Conservation (phyloP, 441 rosid species). For the Erodium chrysanthum region DNA sequence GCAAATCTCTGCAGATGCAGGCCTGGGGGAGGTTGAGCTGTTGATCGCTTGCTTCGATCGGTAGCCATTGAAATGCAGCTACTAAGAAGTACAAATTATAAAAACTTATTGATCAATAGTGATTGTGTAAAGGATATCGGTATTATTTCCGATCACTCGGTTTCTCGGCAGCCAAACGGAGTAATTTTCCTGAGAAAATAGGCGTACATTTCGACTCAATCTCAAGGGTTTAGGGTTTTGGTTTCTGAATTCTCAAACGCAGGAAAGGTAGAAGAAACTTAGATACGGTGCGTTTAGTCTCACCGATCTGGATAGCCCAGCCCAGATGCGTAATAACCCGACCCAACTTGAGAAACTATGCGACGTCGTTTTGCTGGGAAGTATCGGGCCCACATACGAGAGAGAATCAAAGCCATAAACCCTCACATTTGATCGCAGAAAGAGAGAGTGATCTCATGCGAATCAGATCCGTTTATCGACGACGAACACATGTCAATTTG, state of each 20-base stretch:
- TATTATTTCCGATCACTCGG: background rate
- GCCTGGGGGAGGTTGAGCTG: conserved; percentile 40
- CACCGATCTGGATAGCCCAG: no score
- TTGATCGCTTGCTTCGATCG: conserved; percentile 30
- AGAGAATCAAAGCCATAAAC: no score
- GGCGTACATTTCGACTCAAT: background rate
- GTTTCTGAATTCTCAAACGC: background rate
- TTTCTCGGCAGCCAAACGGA: background rate
- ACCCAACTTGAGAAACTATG: background rate
- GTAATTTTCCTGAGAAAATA: background rate
- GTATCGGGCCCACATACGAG: background rate
- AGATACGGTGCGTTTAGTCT: no score
- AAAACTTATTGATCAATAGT: background rate
- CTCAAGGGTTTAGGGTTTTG: conserved; percentile 2
- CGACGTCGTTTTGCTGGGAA: background rate
- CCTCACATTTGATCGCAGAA: no score
- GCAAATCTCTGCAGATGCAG: conserved; percentile 57
- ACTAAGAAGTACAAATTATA: background rate
- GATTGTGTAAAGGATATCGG: background rate
- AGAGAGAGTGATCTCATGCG: conserved; percentile 6
- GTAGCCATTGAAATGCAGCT: conserved; percentile 24
- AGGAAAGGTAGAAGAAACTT: background rate
- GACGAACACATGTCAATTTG: background rate
- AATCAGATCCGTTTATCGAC: conserved; percentile 18
- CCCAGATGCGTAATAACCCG: no score